Conservation (phyloP, 228 moss, liverwort and hornwort species). For the Sphagnum magellanicum region DNA sequence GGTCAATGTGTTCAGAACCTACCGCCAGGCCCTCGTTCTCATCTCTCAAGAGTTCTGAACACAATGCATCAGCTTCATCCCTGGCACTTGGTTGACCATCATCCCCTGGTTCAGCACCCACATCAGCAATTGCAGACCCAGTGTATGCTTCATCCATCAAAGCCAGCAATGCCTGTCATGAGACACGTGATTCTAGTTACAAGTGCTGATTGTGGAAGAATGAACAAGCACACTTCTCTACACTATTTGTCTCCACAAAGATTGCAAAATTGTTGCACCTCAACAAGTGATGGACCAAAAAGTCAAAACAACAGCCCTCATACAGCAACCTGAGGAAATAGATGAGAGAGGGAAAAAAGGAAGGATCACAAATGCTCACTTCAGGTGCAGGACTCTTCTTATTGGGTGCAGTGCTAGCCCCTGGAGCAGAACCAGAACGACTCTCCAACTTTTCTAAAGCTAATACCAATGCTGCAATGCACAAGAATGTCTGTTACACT, state of each 20-base stretch:
- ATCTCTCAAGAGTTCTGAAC: slow-evolving; percentile 80
- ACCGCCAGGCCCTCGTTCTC: slow-evolving; percentile 94
- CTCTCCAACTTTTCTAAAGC: slow-evolving; percentile 75
- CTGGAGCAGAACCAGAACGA: slow-evolving; percentile 70
- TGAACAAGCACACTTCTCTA: too few species aligned
- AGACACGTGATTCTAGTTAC: not conserved
- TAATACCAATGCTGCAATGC: slow-evolving; percentile 69
- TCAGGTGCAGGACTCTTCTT: slow-evolving; percentile 82
- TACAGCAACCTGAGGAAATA: not conserved
- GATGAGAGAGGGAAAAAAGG: not conserved
- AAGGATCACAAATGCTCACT: slow-evolving; percentile 21
- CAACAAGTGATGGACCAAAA: too few species aligned
- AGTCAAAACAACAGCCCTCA: too few species aligned
- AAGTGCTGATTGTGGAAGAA: too few species aligned
- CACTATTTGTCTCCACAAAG: too few species aligned
- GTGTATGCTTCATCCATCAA: slow-evolving; percentile 98
- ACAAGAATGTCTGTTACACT: too few species aligned
- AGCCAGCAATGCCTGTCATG: slow-evolving; percentile 69
- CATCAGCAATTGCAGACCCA: slow-evolving; percentile 69
- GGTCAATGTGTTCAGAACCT: slow-evolving; percentile 2
- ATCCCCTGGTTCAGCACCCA: slow-evolving; percentile 63
- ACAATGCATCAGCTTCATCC: slow-evolving; percentile 77
- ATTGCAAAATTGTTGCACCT: too few species aligned
- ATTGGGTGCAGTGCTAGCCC: slow-evolving; percentile 39
- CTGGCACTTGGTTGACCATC: slow-evolving; percentile 59